A percentile compares a stretch with the other conserved stretches of the same genome.
These are phyloP conservation scores for Globisporangium cystogenes DNA, from an alignment of 352 stramenopile genomes.

Conservation along the genomic window DNA sequence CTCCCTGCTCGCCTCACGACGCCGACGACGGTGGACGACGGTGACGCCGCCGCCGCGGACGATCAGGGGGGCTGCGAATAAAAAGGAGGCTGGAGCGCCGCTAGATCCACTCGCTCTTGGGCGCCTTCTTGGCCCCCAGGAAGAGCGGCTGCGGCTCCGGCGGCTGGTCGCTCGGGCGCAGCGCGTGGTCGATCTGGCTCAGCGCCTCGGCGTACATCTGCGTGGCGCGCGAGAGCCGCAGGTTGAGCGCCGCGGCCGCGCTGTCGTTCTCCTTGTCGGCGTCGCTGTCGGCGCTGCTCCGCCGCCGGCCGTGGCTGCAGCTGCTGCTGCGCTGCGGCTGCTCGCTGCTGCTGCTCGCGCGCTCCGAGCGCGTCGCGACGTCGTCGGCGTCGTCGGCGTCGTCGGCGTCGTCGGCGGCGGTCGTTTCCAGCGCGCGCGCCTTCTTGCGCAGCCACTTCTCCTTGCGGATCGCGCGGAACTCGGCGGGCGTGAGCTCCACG, in stretches of 20 bases:
- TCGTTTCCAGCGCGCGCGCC: constrained; percentile 9
- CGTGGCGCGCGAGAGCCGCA: constrained; percentile 42
- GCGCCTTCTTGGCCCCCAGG: constrained; percentile 39
- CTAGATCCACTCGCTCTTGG: constrained; percentile 26
- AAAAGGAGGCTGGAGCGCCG: not conserved
- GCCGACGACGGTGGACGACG: too few species aligned
- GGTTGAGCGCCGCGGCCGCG: constrained; percentile 22
- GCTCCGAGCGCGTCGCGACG: constrained; percentile 13
- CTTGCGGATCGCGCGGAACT: constrained; percentile 23
- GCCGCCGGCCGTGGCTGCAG: constrained; percentile 5
- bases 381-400: not conserved
- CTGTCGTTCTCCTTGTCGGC: constrained; percentile 18
- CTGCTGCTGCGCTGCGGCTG: constrained; percentile 2
- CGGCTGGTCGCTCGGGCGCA: constrained; percentile 27
- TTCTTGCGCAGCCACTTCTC: constrained; percentile 21
- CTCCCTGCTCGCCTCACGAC: too few species aligned
- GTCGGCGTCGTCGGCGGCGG: constrained; percentile 1
- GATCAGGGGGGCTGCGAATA: not conserved
- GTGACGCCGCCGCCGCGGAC: too few species aligned
- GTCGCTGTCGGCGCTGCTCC: constrained; percentile 3
- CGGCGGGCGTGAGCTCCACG: constrained; percentile 19
- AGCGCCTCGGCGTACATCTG: constrained; percentile 56
- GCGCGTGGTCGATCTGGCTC: constrained; percentile 37
- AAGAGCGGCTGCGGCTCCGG: constrained; percentile 44
- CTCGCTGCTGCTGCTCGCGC: constrained; percentile 18